Evolutionary conservation across 2,329 filamentous ascomycete species (phyloP), one percentile per base, ranked within the genome.

Genomic region (Coniochaeta ligniaria): DNA sequence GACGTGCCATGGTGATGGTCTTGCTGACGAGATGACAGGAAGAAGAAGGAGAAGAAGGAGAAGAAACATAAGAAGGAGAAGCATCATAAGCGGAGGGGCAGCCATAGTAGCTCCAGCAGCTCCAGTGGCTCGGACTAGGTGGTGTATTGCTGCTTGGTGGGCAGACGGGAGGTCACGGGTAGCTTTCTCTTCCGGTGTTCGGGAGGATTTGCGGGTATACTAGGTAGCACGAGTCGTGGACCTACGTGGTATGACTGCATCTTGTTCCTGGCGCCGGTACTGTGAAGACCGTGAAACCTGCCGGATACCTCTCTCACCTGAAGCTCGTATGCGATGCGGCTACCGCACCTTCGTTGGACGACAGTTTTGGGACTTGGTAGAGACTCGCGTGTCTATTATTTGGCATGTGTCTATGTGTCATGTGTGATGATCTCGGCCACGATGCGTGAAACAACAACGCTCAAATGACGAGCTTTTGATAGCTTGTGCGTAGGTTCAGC

Each of bases 51-150:
- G n/a, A 57, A 45, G 24, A 56, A 57, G 38, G 33, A 61, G 11
- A 61, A 59, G 57, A 61, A 59, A 45, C 41, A 61, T 24, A 61
- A 61, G 54, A 60, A 60, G 31, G 54, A 59, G 38, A 61, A 61
- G 58, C 54, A 61, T 20, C 47, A 59, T 20, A 61, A 61, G 56
- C 41, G 56, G 33, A 54, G 45, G 22, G 41, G 58, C 52, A 57
- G 54, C 22, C 17, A 22, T 24, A 57, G 54, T 57, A 57, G 54
- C 54, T 57, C 54, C 17, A 57, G 54, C n/a, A 36, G 31, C 35
- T 57, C 54, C 7, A 28, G 24, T 24, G 22, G 35, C 54, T 57
- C 54, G 9, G 31, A 36, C 33, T 57, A 24, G 22, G 24, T 5
- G 7, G 22, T 24, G 22, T 47, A 12, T 5, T 47, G 6, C 43